Conservation (phyloP, 2,329 filamentous ascomycete genomes). For the Myriosclerotinia scirpicola region DNA sequence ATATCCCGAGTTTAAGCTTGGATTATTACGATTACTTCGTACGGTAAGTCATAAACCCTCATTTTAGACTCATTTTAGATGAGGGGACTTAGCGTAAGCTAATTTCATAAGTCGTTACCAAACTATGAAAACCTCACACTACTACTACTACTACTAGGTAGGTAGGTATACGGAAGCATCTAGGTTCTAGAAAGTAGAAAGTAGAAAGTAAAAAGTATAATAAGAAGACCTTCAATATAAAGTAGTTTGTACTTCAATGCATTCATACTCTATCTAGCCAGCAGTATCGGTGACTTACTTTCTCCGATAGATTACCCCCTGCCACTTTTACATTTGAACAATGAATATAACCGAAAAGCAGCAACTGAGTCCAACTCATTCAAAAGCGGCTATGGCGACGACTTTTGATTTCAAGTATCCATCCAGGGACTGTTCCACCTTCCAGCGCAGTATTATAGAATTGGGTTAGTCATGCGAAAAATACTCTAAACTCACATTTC, state of each 20-base stretch:
- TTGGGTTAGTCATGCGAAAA: not conserved
- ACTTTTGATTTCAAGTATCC: not conserved
- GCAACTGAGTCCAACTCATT: not conserved
- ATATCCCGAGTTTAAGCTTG: not conserved
- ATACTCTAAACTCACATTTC: not conserved
- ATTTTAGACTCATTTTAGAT: too few relatives aligned
- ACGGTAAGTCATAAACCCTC: not conserved
- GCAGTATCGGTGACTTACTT: not conserved
- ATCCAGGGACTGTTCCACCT: not conserved
- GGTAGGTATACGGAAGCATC: not conserved
- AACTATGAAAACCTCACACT: not conserved
- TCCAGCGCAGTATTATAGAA: too few relatives aligned
- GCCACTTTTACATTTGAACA: not conserved
- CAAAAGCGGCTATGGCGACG: not conserved
- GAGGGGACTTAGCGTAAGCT: not conserved
- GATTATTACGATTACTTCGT: not conserved
- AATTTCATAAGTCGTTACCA: not conserved
- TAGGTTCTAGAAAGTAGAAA: not conserved
- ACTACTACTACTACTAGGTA: too few relatives aligned
- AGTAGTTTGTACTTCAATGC: constrained; percentile 8
- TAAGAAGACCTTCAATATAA: not conserved
- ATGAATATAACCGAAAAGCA: not conserved
- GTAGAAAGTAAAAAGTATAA: too few relatives aligned
- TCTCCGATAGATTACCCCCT: not conserved
- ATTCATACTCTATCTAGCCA: not conserved